Base-by-base conservation (phyloP, 306 rosid species). In the Comarum palustre region DNA sequence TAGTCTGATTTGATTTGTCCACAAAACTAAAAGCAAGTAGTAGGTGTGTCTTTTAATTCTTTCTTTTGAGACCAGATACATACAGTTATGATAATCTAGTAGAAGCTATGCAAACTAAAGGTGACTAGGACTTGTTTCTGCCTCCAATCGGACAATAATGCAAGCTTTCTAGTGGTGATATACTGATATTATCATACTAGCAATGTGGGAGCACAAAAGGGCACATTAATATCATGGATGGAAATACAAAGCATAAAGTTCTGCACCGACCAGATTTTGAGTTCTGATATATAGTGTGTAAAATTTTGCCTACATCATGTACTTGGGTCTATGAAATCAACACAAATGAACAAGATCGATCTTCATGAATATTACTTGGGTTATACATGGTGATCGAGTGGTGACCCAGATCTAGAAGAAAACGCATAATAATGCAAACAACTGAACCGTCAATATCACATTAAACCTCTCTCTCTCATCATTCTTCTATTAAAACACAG, bases 261-360 rank as follows among this genome's bases (percentile, higher is more conserved):
- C 47, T 46, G 20, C 62, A 61, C 47, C 47, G 70, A 59, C 68
- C 67, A 60, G 57, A 58, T 17, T 19, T 15, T 34, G 11, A 31
- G 31, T 27, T 59, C n/a, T 32, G 5, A 32, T n/a, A 32, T 32
- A n/a, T 32, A 32, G 0, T 32, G 36, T 5, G 4, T 32, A 32
- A 32, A 32, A n/a, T 32, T 32, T 32, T 4, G 36, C 4, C 34
- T n/a, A 38, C 22, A 36, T 12, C n/a, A 70, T 51, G 1, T 70
- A 22, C 14, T 6, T 20, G 36, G 5, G 12, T 57, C 61, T 48
- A 69, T 41, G 48, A n/a, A 36, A 38, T n/a, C 7, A 38, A 20
- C 50, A 70, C 14, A 36, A 52, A 20, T 7, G 5, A 70, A 54
- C 9, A 3, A 39, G 52, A 17, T 52, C 60, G n/a, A n/a, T n/a